Percentiles rank a stretch among this genome's conserved stretches.
Conservation (phyloP, 495 filamentous ascomycete species). For the Umbilicaria muhlenbergii region DNA sequence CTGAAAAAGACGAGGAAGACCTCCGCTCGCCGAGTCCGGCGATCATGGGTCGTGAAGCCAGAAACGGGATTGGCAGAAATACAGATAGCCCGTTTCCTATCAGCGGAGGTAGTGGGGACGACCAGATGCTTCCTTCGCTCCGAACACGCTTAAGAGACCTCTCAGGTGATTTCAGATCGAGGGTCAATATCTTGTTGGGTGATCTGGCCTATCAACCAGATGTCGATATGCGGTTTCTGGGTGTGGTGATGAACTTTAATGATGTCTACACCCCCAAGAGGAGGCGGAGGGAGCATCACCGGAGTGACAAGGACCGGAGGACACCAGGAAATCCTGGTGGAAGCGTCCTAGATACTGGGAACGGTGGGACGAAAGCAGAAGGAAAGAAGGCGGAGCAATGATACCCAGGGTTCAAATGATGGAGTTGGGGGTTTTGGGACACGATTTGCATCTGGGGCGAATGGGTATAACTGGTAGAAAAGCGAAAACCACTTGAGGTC, state of each 20-base stretch:
- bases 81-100: slow-evolving; percentile 19
- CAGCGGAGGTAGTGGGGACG: slow-evolving; percentile 25
- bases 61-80: slow-evolving; percentile 7
- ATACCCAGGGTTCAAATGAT: no score
- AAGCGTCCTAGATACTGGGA: no score
- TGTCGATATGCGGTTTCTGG: slow-evolving; percentile 88
- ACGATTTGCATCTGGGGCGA: no score
- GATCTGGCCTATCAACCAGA: slow-evolving; percentile 90
- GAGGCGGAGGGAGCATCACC: slow-evolving; percentile 34
- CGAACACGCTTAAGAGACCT: slow-evolving; percentile 54
- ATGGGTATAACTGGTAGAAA: no score
- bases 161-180: slow-evolving; percentile 53
- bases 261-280: slow-evolving; percentile 74
- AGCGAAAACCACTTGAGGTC: no score
- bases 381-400: no score
- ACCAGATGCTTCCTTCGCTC: slow-evolving; percentile 60
- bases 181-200: slow-evolving; percentile 67
- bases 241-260: slow-evolving; percentile 97
- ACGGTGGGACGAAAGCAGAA: no score
- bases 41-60: slow-evolving; percentile 1
- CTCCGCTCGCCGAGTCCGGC: slow-evolving; percentile 7
- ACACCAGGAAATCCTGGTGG: no score
- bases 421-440: no score
- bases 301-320: neutral
- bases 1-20: slow-evolving; percentile 27